A percentile compares a stretch with the other conserved stretches of the same genome.
These are phyloP conservation scores for Citrullus mucosospermus DNA, from an alignment of 306 rosid genomes.

Conservation along the genomic window DNA sequence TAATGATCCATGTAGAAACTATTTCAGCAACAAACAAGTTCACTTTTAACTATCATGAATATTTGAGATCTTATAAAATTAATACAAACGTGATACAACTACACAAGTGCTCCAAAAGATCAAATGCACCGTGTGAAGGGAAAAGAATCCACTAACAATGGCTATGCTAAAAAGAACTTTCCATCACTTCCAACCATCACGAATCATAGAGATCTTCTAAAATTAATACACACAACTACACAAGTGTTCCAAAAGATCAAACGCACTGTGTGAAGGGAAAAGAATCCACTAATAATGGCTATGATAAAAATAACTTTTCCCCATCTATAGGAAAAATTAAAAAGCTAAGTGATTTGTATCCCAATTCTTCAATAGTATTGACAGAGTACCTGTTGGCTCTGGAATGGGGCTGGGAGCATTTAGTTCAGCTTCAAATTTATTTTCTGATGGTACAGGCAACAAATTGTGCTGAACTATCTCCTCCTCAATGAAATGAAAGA, in stretches of 20 bases:
- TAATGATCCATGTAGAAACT: background rate
- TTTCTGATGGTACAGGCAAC: constrained; percentile 29
- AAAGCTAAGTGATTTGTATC: background rate
- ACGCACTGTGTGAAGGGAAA: background rate
- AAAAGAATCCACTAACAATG: background rate
- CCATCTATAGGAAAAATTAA: background rate
- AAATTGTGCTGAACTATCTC: constrained; percentile 34
- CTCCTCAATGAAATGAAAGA: constrained; percentile 63
- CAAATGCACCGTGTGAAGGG: background rate
- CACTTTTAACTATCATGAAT: background rate
- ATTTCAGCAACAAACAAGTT: background rate
- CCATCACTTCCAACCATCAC: background rate
- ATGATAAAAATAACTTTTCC: background rate
- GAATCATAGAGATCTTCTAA: background rate
- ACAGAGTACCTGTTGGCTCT: constrained; percentile 53
- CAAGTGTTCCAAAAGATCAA: background rate
- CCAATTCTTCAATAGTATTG: background rate
- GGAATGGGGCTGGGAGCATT: constrained; percentile 40
- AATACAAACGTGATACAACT: background rate
- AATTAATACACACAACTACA: background rate
- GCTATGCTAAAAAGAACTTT: background rate
- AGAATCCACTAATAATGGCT: background rate
- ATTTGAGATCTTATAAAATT: background rate
- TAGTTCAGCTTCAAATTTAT: constrained; percentile 32
- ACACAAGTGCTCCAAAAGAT: background rate